Evolutionary conservation across 1,139 yeast genomes (phyloP), one percentile per base, ranked within the genome.

Genomic region (Trichomonascaceae sp.): DNA sequence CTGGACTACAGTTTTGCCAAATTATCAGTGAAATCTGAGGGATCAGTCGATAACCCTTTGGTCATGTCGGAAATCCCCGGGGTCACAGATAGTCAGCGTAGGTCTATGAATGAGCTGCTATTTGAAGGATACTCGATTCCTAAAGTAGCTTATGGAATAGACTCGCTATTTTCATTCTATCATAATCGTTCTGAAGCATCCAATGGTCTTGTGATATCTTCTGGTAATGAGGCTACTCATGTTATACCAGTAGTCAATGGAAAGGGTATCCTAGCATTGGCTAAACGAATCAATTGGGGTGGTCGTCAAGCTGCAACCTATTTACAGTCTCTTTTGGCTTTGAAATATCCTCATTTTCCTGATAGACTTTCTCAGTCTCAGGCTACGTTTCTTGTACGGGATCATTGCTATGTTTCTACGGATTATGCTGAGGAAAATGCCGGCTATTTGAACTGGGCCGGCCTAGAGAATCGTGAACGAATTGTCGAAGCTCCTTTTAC

Each of bases 341-440:
- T 95, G 64, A 95, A 95, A 66, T 95, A 95, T 69, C 99, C 99
- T 0, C 85, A 84, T 62, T 93, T 90, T 67, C 98, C 99, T 2
- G 73, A 87, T 1, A 85, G 83, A 61, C 72, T 93, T 53, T 77
- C 83, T 8, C 71, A 73, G 12, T 73, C 77, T 53, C 96, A 93
- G 66, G 79, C 86, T 4, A 81, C 85, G 44, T 74, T 80, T 56
- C 70, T 93, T 65, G 78, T 90, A 52, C 80, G 85, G 49, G 87
- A 89, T 59, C 86, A 79, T 69, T 88, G 96, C 64, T 90, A 88
- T 64, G 82, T 90, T 2, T 83, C 95, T 53, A 72, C 70, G 49
- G 77, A 88, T 64, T 95, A 87, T 66, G 77, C 77, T 27, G 72
- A 76, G 15, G 98, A 91, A 61, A 69, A 90, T 50, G 73, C 75